Evolutionary conservation across 306 rosid genomes (phyloP), one percentile per base, ranked within the genome.

Genomic region (Glycine soja): DNA sequence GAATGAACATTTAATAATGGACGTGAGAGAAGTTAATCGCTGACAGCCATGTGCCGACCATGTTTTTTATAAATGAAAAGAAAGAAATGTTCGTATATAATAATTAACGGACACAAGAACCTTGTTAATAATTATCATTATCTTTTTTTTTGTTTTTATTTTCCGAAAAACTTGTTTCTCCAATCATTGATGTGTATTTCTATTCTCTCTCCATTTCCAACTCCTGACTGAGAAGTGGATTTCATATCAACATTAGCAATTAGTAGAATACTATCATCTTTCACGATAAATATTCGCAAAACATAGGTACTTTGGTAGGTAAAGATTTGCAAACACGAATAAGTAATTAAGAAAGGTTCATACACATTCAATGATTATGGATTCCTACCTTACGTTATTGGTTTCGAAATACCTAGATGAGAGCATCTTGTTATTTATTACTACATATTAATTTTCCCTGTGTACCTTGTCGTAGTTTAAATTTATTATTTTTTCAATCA

Each of bases 21-120:
- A 56, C 43, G 42, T 19, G 16, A 52, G 76, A 45, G 43, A 46
- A 74, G 16, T 34, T 70, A 15, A 64, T 42, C 15, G 54, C 4
- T 63, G 53, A 47, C 79, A 59, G 34, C 77, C 81, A 74, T 48
- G 58, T 68, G 80, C 84, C 77, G 65, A 68, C 72, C 61, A 72
- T 71, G 65, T 15, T 64, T 84, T 24, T 47, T 59, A 82, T 24
- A 53, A 19, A 56, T 12, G 36, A n/a, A 76, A 76, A 58, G 43
- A 34, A 36, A 75, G 13, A 36, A 43, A 66, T n/a, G 58, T 19
- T 52, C 5, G 58, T 10, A 46, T 46, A 70, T 19, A 48, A 48
- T 48, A 18, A 34, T 66, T 66, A 43, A 19, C 75, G 43, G 43
- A 18, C 36, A 68, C 14, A 42, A 67, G 3, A 69, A 46, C 40